These are phyloP conservation scores for Alternaria sp. DNA, from an alignment of 2,329 filamentous ascomycete species.

Conservation along the genomic window DNA sequence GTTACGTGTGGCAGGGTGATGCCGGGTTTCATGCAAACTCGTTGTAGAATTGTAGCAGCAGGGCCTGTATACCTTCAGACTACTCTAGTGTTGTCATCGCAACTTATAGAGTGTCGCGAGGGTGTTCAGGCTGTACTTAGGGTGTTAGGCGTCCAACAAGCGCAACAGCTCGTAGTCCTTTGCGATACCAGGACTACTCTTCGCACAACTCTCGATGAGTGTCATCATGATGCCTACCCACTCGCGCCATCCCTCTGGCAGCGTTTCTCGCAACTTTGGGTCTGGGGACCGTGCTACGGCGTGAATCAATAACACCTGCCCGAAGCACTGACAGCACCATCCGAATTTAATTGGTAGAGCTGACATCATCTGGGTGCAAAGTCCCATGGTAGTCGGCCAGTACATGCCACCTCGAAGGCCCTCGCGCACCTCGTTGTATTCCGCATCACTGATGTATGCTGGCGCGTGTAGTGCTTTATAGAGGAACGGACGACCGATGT, in stretches of 20 bases:
- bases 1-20: conserved; percentile 9
- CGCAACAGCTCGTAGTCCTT: conserved; percentile 48
- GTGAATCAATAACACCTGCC: conserved; percentile 48
- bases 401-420: conserved; percentile 48
- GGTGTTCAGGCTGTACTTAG: neutral
- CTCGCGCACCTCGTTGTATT: conserved; percentile 43
- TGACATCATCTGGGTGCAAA: conserved; percentile 49
- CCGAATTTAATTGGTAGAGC: conserved; percentile 51
- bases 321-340: conserved; percentile 51
- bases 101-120: neutral
- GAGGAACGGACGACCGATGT: conserved; percentile 50
- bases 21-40: conserved; percentile 1
- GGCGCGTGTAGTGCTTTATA: conserved; percentile 52
- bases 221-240: conserved; percentile 51
- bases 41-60: neutral
- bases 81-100: neutral
- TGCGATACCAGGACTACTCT: conserved; percentile 47
- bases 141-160: conserved; percentile 33
- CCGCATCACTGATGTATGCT: conserved; percentile 39
- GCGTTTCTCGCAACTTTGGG: conserved; percentile 39
- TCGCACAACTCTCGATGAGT: conserved; percentile 45
- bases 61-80: neutral
- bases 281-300: conserved; percentile 44
- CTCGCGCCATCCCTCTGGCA: conserved; percentile 48
- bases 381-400: conserved; percentile 50